Base-by-base conservation (phyloP, 2,329 filamentous ascomycete species). In the Thielaviopsis populi region DNA sequence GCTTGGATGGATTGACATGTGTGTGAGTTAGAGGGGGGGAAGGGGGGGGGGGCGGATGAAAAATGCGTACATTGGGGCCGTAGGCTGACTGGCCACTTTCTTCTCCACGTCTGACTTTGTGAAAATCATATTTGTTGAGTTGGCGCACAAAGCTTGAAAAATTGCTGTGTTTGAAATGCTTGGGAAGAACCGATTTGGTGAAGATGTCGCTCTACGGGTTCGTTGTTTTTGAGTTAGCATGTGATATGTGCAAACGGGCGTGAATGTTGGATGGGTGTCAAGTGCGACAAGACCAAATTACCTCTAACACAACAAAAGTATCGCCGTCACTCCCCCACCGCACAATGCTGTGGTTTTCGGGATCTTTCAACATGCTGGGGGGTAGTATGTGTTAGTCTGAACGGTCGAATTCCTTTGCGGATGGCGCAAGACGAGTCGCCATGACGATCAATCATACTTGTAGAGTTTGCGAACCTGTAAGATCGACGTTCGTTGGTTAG, bases 111-210 rank as follows among this genome's bases (percentile, higher is more conserved):
- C 94, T 84, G 68, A 97, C 91, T 79, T 99, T 99, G 79, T 99
- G 94, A 70, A 99, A 99, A 72, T 96, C 91, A 74, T 95, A 96
- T 73, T 96, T 96, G 78, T 96, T 96, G 65, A 96, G 78, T 73
- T 96, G 91, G 59, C 91, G 87, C 65, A 96, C 91, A 72, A 96
- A 96, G 75, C 91, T 96, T 40, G 91, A 91, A 77, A 96, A 96
- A 74, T 96, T 96, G 81, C 90, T 95, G 76, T 97, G 94, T 75
- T 99, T 99, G 80, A 99, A 99, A 71, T 97, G 91, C 73, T 97
- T 96, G 1, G 94, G 94, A 17, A 99, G 83, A 70, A 99, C 95
- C 46, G 89, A 88, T 74, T 96, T 96, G 24, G 94, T 97, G 72
- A 99, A 99, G 74, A 95, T 96, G 74, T 97, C 92, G 74, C 95